A percentile compares a stretch with the other conserved stretches of the same genome.
phyloP scores from a whole-genome alignment of 345 rosid species.

The Melaleuca alternifolia region DNA sequence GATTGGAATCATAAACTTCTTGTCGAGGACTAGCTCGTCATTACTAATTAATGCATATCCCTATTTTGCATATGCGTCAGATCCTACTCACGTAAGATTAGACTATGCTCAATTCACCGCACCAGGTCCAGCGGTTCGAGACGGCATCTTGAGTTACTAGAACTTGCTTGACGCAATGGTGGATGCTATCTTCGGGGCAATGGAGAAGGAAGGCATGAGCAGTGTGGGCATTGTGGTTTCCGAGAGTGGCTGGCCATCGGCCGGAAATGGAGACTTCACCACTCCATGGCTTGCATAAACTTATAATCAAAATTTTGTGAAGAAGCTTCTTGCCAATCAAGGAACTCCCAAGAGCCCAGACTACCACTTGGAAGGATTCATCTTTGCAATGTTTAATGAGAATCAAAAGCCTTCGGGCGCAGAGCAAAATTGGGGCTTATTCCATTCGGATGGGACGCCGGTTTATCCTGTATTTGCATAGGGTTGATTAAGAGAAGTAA shows the following conservation, averaged over 20 bases:
- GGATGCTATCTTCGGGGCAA: constrained; percentile 18
- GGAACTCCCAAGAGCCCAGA: constrained; percentile 26
- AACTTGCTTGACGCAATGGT: constrained; percentile 29
- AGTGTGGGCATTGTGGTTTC: background rate
- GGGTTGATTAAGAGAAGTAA: background rate
- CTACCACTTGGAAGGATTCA: background rate
- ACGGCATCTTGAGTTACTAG: constrained; percentile 15
- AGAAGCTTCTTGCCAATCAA: background rate
- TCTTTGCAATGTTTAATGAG: constrained; percentile 25
- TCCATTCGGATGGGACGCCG: too few relatives aligned
- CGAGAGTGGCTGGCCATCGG: constrained; percentile 8
- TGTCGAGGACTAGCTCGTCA: constrained; percentile 11
- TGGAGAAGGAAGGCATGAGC: constrained; percentile 13
- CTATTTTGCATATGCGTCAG: constrained; percentile 16
- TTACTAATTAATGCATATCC: constrained; percentile 31
- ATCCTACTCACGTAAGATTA: constrained; percentile 11
- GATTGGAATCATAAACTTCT: background rate
- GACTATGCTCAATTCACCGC: constrained; percentile 22
- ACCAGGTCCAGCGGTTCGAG: background rate
- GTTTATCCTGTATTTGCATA: constrained; percentile 1
- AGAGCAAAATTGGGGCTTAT: constrained; percentile 13
- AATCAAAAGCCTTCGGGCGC: constrained; percentile 1
- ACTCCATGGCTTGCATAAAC: background rate
- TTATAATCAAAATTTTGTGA: constrained; percentile 3
- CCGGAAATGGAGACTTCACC: background rate